These are phyloP conservation scores for Lyophyllum decastes DNA, from an alignment of 768 basidiomycete genomes.

Conservation along the genomic window DNA sequence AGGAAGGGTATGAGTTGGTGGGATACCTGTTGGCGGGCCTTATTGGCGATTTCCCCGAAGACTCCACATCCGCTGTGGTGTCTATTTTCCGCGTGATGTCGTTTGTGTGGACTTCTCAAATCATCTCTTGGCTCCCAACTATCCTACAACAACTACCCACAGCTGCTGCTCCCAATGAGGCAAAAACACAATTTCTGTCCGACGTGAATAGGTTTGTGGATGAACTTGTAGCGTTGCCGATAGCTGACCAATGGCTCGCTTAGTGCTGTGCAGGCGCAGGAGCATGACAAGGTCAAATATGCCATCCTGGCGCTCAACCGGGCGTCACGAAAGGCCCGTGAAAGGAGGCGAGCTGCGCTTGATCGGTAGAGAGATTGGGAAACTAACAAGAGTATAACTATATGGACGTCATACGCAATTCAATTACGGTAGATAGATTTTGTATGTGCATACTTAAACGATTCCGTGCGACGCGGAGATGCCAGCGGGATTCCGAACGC, in stretches of 20 bases:
- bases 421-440: background rate
- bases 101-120: slow-evolving; percentile 63
- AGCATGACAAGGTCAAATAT: slow-evolving; percentile 83
- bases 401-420: background rate
- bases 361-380: slow-evolving; percentile 28
- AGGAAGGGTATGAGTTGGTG: slow-evolving; percentile 73
- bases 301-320: slow-evolving; percentile 71
- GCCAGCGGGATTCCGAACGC: slow-evolving; percentile 10
- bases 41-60: slow-evolving; percentile 87
- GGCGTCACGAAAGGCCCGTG: slow-evolving; percentile 72
- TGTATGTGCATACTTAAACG: background rate
- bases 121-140: slow-evolving; percentile 72
- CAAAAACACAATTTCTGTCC: slow-evolving; percentile 70
- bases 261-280: slow-evolving; percentile 65
- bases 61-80: slow-evolving; percentile 70
- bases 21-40: slow-evolving; percentile 75
- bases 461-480: background rate
- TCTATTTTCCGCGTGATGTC: slow-evolving; percentile 76
- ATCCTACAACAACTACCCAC: slow-evolving; percentile 73
- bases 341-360: slow-evolving; percentile 50
- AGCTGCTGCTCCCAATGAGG: slow-evolving; percentile 57
- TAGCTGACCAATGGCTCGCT: background rate
- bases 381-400: slow-evolving; percentile 1
- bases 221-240: background rate
- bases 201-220: slow-evolving; percentile 73